Conservation (phyloP, 495 filamentous ascomycete species). For the Podospora didyma region DNA sequence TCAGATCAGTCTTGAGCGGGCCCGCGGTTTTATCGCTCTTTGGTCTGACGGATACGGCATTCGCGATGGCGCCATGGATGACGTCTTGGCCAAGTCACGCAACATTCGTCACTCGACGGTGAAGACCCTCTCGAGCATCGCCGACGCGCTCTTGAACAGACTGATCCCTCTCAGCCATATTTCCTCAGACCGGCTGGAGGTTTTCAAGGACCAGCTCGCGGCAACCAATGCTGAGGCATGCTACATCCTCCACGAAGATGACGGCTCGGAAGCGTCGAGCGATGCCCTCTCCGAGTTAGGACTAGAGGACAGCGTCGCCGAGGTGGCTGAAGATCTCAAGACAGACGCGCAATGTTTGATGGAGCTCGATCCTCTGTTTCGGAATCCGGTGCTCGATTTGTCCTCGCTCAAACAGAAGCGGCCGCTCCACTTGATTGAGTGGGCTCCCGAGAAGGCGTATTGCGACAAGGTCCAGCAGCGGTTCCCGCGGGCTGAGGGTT, state of each 20-base stretch:
- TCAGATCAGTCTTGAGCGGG: slow-evolving; percentile 3
- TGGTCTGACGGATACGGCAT: slow-evolving; percentile 12
- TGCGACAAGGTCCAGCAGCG: slow-evolving; percentile 6
- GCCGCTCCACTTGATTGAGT: background rate
- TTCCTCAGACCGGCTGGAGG: background rate
- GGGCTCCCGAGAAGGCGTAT: slow-evolving; percentile 10
- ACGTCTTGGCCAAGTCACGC: slow-evolving; percentile 2
- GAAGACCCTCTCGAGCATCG: background rate
- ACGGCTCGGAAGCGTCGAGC: slow-evolving; percentile 1
- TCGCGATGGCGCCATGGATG: background rate
- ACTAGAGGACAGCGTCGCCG: slow-evolving; percentile 1
- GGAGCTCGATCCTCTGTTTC: slow-evolving; percentile 14
- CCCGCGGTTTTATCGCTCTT: background rate
- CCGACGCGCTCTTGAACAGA: background rate
- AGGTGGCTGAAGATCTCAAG: slow-evolving; percentile 10
- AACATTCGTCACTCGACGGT: background rate
- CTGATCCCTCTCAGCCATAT: background rate
- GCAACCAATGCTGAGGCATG: background rate
- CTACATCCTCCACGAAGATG: background rate
- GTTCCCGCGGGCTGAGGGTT: slow-evolving; percentile 5
- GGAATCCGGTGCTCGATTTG: slow-evolving; percentile 7
- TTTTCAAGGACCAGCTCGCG: background rate
- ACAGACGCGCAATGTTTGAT: slow-evolving; percentile 7
- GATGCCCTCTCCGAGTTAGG: background rate
- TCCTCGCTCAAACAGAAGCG: background rate